Evolutionary conservation across 306 rosid species (phyloP), one percentile per base, ranked within the genome.

Genomic region (Acacia confusa): DNA sequence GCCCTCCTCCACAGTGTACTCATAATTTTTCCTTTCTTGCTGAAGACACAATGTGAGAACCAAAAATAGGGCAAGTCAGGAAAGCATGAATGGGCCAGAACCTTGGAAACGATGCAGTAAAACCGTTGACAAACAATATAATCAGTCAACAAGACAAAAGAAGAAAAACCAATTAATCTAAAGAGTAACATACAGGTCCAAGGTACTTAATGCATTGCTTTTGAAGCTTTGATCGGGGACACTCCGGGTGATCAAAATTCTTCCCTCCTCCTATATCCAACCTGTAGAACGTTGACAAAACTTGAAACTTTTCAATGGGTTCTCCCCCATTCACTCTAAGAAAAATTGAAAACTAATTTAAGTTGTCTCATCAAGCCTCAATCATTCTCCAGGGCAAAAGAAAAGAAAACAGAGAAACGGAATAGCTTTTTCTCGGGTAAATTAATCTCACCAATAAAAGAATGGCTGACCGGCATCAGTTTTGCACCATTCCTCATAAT

Each of bases 11-110:
- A 92, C 87, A 27, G 75, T 41, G 78, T 86, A 93, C 76, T 93
- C 97, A 47, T 93, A 93, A 44, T 86, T 15, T 74, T 84, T 83
- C 72, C 99, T 88, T 92, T 95, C 98, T 86, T 89, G 94, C 99
- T 95, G 73, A 45, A 72, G 22, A 53, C 22, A 43, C 45, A 38
- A 17, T 6, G 38, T 24, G 30, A 76, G 77, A 20, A 16, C 20
- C 3, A 12, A 60, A 32, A 34, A 67, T 9, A 9, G 61, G 65
- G 25, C 32, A 40, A 47, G 19, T 80, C 75, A 89, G 77, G 25
- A 72, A 64, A 63, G 60, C 76, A 71, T 19, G 50, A 77, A 45
- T 38, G 55, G 55, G 70, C 22, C 38, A 82, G 40, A 74, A 66
- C 45, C 53, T 50, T 22, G 7, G 9, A 10, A 22, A 25, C 67